Percentiles rank a stretch among this genome's conserved stretches.
Conservation (phyloP, 148 eudicot genomes). For the Vaccinium vitisidaea region DNA sequence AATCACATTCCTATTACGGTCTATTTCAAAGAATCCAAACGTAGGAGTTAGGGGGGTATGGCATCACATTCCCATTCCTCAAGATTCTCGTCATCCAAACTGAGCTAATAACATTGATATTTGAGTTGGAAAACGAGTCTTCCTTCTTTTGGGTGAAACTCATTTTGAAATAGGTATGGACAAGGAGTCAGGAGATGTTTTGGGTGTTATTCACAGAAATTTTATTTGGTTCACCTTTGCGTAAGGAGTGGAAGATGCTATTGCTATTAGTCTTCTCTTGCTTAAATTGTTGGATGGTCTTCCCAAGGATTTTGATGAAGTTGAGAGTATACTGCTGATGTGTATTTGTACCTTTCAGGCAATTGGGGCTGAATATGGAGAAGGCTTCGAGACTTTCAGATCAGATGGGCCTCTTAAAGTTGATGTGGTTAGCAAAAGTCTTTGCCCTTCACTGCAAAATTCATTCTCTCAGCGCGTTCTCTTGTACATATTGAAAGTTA, state of each 20-base stretch:
- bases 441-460: background rate
- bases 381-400: conserved; percentile 96
- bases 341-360: conserved; percentile 40
- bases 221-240: background rate
- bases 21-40: no score
- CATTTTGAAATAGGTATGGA: background rate
- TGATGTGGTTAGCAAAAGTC: conserved; percentile 72
- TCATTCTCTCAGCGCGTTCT: background rate
- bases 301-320: conserved; percentile 4
- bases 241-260: conserved; percentile 1
- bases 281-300: background rate
- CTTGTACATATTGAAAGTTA: background rate
- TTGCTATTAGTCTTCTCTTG: background rate
- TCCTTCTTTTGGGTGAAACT: background rate
- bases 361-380: conserved; percentile 98
- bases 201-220: background rate
- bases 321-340: background rate
- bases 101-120: background rate
- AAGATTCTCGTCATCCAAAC: no score
- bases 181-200: background rate
- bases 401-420: conserved; percentile 85
- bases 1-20: no score
- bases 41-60: no score
- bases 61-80: no score
- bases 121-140: background rate